These are phyloP conservation scores for Yamadazyma songkhlaensis DNA, from an alignment of 1,139 yeast species.

Conservation along the genomic window DNA sequence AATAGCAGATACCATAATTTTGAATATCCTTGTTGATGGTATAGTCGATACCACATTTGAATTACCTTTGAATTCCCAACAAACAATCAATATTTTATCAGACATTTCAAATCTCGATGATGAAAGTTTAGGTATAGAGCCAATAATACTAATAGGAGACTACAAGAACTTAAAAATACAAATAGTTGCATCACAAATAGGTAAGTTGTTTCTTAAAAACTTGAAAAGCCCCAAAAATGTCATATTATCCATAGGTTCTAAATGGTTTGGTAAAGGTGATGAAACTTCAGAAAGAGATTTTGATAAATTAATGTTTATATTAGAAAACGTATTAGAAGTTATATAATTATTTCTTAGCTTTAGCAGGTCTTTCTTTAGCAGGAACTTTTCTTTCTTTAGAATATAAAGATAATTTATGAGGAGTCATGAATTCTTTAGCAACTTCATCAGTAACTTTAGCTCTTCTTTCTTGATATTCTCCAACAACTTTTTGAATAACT, in stretches of 20 bases:
- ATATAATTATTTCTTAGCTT: constrained; percentile 9
- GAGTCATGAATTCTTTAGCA: constrained; percentile 75
- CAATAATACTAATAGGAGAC: constrained; percentile 39
- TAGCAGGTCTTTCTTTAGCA: constrained; percentile 50
- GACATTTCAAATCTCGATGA: constrained; percentile 15
- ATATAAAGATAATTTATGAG: constrained; percentile 80
- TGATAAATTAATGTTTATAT: constrained; percentile 39
- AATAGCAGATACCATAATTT: constrained; percentile 30
- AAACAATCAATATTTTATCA: constrained; percentile 22
- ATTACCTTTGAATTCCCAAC: constrained; percentile 36
- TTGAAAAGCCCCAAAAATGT: constrained; percentile 29
- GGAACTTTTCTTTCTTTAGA: constrained; percentile 68
- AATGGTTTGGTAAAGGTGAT: constrained; percentile 44
- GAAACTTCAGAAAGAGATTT: constrained; percentile 34
- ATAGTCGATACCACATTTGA: constrained; percentile 43
- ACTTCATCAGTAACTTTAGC: constrained; percentile 61
- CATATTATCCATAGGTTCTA: constrained; percentile 37
- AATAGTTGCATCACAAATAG: constrained; percentile 43
- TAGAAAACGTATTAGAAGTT: constrained; percentile 18
- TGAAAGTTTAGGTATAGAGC: constrained; percentile 31
- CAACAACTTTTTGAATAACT: constrained; percentile 74
- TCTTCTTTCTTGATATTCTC: constrained; percentile 78
- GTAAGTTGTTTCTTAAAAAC: constrained; percentile 29
- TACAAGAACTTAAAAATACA: constrained; percentile 39
- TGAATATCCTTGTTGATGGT: constrained; percentile 38